phyloP scores from a whole-genome alignment of 139 green algal species.

The Edaphochlamys debaryana region DNA sequence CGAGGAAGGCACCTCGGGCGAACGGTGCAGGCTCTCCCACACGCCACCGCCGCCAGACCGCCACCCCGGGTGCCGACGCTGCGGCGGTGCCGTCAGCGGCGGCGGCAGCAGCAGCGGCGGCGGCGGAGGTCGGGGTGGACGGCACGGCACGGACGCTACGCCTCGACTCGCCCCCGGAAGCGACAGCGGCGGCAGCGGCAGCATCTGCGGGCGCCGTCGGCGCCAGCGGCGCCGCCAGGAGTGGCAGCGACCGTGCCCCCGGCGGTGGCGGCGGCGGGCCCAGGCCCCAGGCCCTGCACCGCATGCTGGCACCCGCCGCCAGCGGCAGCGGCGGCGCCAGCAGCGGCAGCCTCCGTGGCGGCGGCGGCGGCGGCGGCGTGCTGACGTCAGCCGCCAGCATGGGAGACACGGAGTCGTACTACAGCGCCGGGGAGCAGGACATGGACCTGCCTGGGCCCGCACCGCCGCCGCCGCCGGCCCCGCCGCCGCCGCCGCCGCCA shows the following conservation, averaged over 20 bases:
- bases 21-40: neutral
- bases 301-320: too few species aligned
- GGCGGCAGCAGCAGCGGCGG: too few species aligned
- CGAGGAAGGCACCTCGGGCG: neutral
- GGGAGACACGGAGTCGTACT: constrained; percentile 13
- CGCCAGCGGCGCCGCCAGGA: neutral
- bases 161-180: neutral
- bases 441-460: too few species aligned
- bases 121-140: too few species aligned
- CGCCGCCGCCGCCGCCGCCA: neutral
- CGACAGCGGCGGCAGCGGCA: neutral
- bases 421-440: constrained; percentile 5
- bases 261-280: too few species aligned
- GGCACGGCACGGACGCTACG: neutral
- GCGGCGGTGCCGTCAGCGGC: too few species aligned
- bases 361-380: too few species aligned
- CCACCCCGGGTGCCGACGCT: too few species aligned
- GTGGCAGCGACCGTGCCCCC: too few species aligned
- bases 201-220: neutral
- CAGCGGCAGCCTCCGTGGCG: neutral
- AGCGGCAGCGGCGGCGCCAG: too few species aligned
- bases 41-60: neutral
- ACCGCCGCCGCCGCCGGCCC: neutral
- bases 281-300: too few species aligned
- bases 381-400: neutral